Conservation (phyloP, 176 grass and related monocot species). For the Cymbopogon citratus region DNA sequence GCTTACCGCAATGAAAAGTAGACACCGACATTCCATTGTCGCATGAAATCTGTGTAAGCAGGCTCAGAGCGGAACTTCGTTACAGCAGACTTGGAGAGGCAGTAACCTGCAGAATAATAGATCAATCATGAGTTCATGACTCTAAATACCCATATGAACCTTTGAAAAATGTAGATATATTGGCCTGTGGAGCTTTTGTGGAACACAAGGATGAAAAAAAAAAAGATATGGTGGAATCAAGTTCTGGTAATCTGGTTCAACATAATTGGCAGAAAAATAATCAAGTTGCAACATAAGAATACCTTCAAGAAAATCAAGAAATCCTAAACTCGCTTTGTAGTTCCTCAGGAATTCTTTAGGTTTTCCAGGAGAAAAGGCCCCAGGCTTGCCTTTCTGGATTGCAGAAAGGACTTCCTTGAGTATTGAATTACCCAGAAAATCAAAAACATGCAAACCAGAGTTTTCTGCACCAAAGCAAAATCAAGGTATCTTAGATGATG, state of each 20-base stretch:
- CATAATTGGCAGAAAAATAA: slow-evolving; percentile 2
- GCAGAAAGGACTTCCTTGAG: slow-evolving; percentile 85
- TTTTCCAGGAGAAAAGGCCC: slow-evolving; percentile 90
- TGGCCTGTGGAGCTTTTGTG: neutral
- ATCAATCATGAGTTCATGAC: neutral
- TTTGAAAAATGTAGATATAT: neutral
- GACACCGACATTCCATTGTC: slow-evolving; percentile 90
- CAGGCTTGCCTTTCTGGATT: slow-evolving; percentile 86
- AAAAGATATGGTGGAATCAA: neutral
- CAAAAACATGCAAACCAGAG: slow-evolving; percentile 97
- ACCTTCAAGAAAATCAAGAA: slow-evolving; percentile 99
- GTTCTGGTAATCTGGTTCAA: neutral
- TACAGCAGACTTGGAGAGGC: slow-evolving; percentile 62
- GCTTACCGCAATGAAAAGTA: slow-evolving; percentile 92
- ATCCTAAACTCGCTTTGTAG: slow-evolving; percentile 78
- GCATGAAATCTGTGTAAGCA: slow-evolving; percentile 76
- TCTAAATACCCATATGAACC: neutral
- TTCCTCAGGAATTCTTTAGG: slow-evolving; percentile 89
- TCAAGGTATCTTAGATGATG: slow-evolving; percentile 15
- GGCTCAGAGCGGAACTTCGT: slow-evolving; percentile 67
- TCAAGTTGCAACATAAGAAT: neutral
- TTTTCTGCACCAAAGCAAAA: slow-evolving; percentile 55
- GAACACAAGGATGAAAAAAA: slow-evolving; percentile 9
- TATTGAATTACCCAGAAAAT: slow-evolving; percentile 97
- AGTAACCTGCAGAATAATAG: slow-evolving; percentile 50